These are phyloP conservation scores for Oryza nivara DNA, from an alignment of 176 grass and related monocot genomes.

Conservation along the genomic window DNA sequence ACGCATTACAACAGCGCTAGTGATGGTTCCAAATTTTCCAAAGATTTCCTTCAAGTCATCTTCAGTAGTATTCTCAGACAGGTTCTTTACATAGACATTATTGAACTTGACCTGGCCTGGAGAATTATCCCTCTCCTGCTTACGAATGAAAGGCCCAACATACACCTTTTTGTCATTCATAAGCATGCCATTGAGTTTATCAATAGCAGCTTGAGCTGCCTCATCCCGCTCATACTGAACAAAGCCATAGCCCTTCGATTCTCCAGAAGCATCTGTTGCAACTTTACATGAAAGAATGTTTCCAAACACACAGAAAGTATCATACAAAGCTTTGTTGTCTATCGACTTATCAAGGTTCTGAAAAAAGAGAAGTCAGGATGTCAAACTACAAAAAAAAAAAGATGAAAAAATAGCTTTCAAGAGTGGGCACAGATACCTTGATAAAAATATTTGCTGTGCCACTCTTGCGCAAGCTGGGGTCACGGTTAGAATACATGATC, in stretches of 20 bases:
- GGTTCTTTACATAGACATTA: constrained; percentile 95
- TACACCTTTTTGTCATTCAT: constrained; percentile 90
- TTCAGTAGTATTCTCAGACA: constrained; percentile 77
- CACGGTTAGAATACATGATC: constrained; percentile 97
- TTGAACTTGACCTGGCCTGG: constrained; percentile 68
- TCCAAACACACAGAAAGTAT: constrained; percentile 83
- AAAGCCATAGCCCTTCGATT: constrained; percentile 96
- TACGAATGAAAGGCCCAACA: constrained; percentile 92
- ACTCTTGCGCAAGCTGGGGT: constrained; percentile 83
- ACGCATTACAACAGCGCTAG: constrained; percentile 88
- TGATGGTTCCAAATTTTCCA: constrained; percentile 84
- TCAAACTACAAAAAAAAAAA: constrained; percentile 13
- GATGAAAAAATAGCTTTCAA: background rate
- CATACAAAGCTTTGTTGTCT: constrained; percentile 75
- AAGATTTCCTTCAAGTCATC: constrained; percentile 82
- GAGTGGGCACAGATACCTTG: constrained; percentile 54
- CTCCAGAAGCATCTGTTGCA: constrained; percentile 71
- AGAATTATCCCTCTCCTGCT: constrained; percentile 74
- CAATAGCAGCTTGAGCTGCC: constrained; percentile 82
- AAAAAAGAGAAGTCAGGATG: constrained; percentile 18
- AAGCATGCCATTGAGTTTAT: constrained; percentile 81
- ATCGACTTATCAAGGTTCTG: constrained; percentile 95
- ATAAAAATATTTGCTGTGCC: constrained; percentile 91
- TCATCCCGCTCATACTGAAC: constrained; percentile 93
- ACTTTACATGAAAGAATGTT: constrained; percentile 96